Conservation (phyloP, 768 basidiomycete species). For the Auriscalpium orientale region DNA sequence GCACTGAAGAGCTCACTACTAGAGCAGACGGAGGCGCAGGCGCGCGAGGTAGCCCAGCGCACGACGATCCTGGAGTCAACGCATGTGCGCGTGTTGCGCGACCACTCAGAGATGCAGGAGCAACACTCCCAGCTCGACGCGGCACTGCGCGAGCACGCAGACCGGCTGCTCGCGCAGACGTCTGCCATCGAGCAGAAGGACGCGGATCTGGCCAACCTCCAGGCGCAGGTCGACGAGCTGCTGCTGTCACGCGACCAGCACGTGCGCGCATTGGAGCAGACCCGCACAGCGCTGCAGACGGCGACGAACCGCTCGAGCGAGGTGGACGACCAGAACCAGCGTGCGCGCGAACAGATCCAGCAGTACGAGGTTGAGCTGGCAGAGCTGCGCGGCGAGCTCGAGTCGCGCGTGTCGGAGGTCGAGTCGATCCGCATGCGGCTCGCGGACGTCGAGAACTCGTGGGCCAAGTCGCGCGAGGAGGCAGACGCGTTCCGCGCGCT, state of each 20-base stretch:
- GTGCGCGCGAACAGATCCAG: conserved; percentile 58
- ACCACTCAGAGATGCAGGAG: conserved; percentile 65
- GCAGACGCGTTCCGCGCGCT: conserved; percentile 83
- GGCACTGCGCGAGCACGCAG: conserved; percentile 67
- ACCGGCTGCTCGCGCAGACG: conserved; percentile 64
- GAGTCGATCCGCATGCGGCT: conserved; percentile 61
- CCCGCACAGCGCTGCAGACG: conserved; percentile 66
- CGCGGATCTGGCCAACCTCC: conserved; percentile 61
- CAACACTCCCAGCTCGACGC: conserved; percentile 52
- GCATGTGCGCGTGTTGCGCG: conserved; percentile 54
- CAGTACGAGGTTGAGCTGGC: conserved; percentile 71
- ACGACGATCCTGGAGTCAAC: conserved; percentile 67
- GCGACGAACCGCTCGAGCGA: conserved; percentile 75
- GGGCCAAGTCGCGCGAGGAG: conserved; percentile 89
- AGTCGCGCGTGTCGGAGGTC: conserved; percentile 64
- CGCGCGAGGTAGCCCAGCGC: conserved; percentile 64
- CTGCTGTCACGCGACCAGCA: conserved; percentile 71
- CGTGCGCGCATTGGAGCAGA: conserved; percentile 80
- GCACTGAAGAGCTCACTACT: conserved; percentile 69
- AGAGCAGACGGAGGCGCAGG: conserved; percentile 74
- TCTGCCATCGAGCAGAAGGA: conserved; percentile 72
- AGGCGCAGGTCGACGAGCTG: conserved; percentile 67
- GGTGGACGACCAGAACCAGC: conserved; percentile 65
- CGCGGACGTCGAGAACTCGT: conserved; percentile 80
- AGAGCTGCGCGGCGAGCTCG: conserved; percentile 76